These are phyloP conservation scores for Suillus alpinus DNA, from an alignment of 768 basidiomycete genomes.

Conservation along the genomic window DNA sequence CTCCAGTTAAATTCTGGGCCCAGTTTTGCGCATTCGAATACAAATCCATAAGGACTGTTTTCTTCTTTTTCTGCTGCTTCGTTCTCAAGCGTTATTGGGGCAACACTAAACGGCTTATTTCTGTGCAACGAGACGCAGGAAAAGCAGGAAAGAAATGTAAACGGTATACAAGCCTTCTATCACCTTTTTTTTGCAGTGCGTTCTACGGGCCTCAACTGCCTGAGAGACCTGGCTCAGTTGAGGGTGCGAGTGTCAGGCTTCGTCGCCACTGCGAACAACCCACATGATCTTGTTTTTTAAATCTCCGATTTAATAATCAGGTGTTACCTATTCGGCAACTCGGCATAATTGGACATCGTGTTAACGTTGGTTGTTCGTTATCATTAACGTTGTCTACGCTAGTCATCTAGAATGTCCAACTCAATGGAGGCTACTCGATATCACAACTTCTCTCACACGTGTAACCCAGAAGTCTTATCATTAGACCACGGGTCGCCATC, in stretches of 20 bases:
- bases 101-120: conserved; percentile 46
- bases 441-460: too few relatives aligned
- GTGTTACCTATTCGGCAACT: conserved; percentile 16
- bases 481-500: neutral
- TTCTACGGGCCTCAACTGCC: conserved; percentile 34
- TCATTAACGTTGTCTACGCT: too few relatives aligned
- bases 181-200: conserved; percentile 36
- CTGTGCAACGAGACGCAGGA: conserved; percentile 38
- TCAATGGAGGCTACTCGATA: too few relatives aligned
- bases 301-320: conserved; percentile 24
- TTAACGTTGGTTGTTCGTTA: too few relatives aligned
- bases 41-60: conserved; percentile 44
- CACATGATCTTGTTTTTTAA: conserved; percentile 18
- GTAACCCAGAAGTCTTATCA: neutral
- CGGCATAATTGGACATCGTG: conserved; percentile 16
- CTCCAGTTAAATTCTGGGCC: conserved; percentile 36
- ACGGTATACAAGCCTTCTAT: conserved; percentile 38
- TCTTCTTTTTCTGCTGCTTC: conserved; percentile 38
- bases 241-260: conserved; percentile 36
- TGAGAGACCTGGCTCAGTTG: conserved; percentile 38
- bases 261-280: conserved; percentile 28
- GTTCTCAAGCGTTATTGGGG: conserved; percentile 43
- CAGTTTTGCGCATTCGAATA: conserved; percentile 43
- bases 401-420: too few relatives aligned
- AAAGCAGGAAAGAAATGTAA: conserved; percentile 35